Evolutionary conservation across 306 rosid species (phyloP), one percentile per base, ranked within the genome.

Genomic region (Quercus robur): DNA sequence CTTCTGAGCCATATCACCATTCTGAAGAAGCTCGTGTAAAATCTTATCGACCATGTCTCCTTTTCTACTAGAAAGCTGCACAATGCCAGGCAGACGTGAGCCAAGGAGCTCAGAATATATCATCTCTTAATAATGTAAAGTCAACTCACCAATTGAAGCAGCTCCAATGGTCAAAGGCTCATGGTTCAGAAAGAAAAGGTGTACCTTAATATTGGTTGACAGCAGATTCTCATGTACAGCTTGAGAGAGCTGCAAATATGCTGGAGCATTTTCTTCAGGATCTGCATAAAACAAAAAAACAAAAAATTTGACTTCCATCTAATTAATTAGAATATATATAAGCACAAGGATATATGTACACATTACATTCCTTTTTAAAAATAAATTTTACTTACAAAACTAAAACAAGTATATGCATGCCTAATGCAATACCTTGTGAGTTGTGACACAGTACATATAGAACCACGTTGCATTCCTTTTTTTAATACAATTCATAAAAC

Each of bases 1-100:
- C 79, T 88, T 89, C 63, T 84, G 87, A 44, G 90, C 85, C 10
- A 85, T 86, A 88, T 90, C 94, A 33, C 98, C 96, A 35, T 83
- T 90, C 76, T 71, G 87, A 83, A 92, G 88, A 77, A 95, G 86
- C 78, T 88, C 81, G 7, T 86, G 94, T 74, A 87, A 83, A 75
- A 93, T 67, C 77, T 82, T 89, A 74, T 80, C 84, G 5, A 93
- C 77, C 76, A 80, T 86, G 73, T 88, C 81, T 82, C 86, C 91
- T 70, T 81, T 79, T 69, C 84, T 70, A 70, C 83, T 62, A 61
- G 90, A 87, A 77, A 57, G 66, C 98, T 95, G 86, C 86, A 85
- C 62, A 58, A 56, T 17, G 62, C 33, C 82, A 82, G 63, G 55
- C 68, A 83, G 26, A 76, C 3, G 7, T 11, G 19, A 75, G 61